Percentiles rank a stretch among this genome's conserved stretches.
Conservation (phyloP, 2,329 filamentous ascomycete species). For the Monilinia laxa region DNA sequence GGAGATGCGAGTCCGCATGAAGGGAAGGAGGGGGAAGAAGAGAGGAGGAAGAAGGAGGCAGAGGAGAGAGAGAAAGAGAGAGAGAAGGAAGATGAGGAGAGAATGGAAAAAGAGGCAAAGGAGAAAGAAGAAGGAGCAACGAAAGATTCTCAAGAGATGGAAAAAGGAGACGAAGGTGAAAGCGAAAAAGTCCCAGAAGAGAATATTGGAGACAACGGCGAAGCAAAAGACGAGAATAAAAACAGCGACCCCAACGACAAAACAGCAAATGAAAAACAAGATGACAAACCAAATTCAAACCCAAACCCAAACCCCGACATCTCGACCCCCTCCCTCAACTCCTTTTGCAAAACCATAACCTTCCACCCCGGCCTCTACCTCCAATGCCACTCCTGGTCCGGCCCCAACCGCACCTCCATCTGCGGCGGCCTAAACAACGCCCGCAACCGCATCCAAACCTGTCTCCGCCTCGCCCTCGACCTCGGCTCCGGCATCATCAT, state of each 20-base stretch:
- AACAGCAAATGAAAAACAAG: too few species aligned
- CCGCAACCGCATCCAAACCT: constrained; percentile 33
- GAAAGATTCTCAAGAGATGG: background rate
- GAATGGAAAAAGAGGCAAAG: background rate
- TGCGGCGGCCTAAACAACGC: constrained; percentile 34
- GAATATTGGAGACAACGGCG: background rate
- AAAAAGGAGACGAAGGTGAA: too few species aligned
- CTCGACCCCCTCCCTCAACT: background rate
- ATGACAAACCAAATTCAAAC: too few species aligned
- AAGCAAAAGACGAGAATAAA: background rate
- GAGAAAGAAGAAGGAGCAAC: background rate
- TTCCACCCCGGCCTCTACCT: constrained; percentile 34
- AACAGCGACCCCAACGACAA: too few species aligned
- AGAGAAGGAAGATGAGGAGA: background rate
- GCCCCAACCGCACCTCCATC: constrained; percentile 26
- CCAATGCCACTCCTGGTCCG: constrained; percentile 32
- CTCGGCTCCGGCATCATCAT: constrained; percentile 31
- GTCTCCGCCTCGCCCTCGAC: constrained; percentile 33
- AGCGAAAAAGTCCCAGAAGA: background rate
- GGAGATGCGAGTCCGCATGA: too few species aligned
- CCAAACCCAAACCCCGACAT: too few species aligned
- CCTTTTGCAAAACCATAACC: constrained; percentile 26
- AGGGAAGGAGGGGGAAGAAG: background rate
- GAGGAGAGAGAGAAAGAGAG: background rate
- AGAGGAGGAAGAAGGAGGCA: background rate